Conservation (phyloP, 345 rosid genomes). For the Citrus australasica region DNA sequence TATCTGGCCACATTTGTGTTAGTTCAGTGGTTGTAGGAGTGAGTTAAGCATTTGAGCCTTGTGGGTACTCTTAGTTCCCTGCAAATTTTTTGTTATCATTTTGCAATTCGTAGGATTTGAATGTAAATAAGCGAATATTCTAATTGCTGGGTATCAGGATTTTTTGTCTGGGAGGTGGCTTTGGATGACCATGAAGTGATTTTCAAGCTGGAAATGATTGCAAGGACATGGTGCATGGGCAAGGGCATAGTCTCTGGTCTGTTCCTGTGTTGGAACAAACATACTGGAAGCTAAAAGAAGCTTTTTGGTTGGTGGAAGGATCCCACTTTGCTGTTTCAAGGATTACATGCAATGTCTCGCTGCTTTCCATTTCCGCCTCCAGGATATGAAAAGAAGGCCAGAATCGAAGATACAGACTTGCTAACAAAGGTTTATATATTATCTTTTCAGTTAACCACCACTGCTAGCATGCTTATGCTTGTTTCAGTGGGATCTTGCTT, state of each 20-base stretch:
- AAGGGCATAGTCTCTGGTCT: conserved; percentile 49
- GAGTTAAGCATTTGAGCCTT: conserved; percentile 9
- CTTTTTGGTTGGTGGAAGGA: conserved; percentile 24
- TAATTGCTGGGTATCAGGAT: conserved; percentile 16
- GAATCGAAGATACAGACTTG: conserved; percentile 28
- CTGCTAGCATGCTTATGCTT: background rate
- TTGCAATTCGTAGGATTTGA: background rate
- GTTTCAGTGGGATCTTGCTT: background rate
- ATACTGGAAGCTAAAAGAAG: conserved; percentile 27
- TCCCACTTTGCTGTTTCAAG: conserved; percentile 27
- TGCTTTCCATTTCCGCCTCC: conserved; percentile 48
- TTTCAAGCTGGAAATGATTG: conserved; percentile 42
- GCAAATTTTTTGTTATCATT: background rate
- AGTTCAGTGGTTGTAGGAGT: conserved; percentile 11
- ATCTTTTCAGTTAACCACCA: background rate
- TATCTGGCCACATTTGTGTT: conserved; percentile 13
- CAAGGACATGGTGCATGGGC: conserved; percentile 56
- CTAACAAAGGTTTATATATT: conserved; percentile 27
- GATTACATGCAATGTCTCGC: conserved; percentile 34
- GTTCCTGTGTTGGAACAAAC: conserved; percentile 57
- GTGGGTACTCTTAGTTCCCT: background rate
- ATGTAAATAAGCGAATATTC: conserved; percentile 13
- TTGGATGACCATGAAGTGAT: conserved; percentile 27
- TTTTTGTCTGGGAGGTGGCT: conserved; percentile 20
- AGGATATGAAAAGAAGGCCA: conserved; percentile 37